Evolutionary conservation across 2,329 filamentous ascomycete genomes (phyloP), one percentile per base, ranked within the genome.

Genomic region (Arthrobotrys sinensis): DNA sequence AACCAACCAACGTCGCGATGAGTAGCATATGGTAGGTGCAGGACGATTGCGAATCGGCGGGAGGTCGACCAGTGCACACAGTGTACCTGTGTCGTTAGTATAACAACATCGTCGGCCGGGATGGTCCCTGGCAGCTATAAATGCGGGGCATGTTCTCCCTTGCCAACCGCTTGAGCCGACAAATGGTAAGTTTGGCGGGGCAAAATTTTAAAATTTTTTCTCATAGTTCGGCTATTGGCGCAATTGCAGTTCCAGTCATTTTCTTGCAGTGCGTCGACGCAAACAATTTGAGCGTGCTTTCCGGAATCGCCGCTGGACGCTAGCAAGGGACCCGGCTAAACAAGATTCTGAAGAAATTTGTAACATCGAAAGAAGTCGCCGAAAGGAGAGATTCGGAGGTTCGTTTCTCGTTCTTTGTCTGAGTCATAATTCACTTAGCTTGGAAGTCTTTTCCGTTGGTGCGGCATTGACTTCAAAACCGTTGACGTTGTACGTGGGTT

Each of bases 191-290:
- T 43, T 34, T 64, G 57, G 60, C 21, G 55, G 57, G 67, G 45
- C 16, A 52, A 46, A 57, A 21, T 19, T 12, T 38, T 36, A 6
- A 57, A 73, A 52, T 28, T 65, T 64, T 60, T 66, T 52, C 63
- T 34, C 53, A 28, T 46, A 28, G 38, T 52, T 73, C 69, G 69
- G 69, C 46, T 73, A 73, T 65, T 73, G 69, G 69, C 69, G 69
- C 69, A 73, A 65, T 45, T 63, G 2, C 32, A 57, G 32, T 11
- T 5, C 32, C 32, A 40, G 8, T 21, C 32, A 19, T 50, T 21
- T 50, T 24, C 19, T 24, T 28, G 12, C 7, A 8, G 36, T 4
- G 12, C 50, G 28, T 57, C 52, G 24, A 57, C 34, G 34, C 52
- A 57, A 12, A 53, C 14, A 53, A 36, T 53, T 36, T 16, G 45